These are phyloP conservation scores for Sphagnurus paluster DNA, from an alignment of 1,284 basidiomycete species.

Conservation along the genomic window DNA sequence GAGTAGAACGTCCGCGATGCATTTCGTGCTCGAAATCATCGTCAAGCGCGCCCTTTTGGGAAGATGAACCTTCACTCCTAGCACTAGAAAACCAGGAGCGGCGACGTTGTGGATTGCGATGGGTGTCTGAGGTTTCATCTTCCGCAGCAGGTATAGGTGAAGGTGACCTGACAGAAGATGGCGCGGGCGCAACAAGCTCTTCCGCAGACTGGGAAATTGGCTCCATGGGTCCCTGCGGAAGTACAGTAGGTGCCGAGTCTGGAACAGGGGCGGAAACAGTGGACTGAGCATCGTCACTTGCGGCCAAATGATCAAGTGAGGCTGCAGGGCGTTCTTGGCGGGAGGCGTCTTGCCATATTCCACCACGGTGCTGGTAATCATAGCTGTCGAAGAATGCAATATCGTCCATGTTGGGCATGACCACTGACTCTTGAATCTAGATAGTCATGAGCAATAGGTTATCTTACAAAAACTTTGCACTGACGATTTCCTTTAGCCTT, in stretches of 20 bases:
- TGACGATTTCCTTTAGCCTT: conserved; percentile 84
- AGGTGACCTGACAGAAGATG: conserved; percentile 1
- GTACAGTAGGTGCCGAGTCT: conserved; percentile 7
- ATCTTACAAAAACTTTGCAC: conserved; percentile 32
- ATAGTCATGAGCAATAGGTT: conserved; percentile 9
- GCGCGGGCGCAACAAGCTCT: conserved; percentile 8
- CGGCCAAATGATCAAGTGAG: conserved; percentile 19
- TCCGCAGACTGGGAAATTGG: conserved; percentile 20
- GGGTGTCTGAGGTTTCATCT: conserved; percentile 9
- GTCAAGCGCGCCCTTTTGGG: conserved; percentile 11
- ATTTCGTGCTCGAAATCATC: conserved; percentile 19
- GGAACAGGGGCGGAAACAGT: conserved; percentile 30
- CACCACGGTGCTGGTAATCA: conserved; percentile 71
- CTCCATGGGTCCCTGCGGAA: conserved; percentile 5
- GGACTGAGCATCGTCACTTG: conserved; percentile 28
- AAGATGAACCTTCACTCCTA: conserved; percentile 30
- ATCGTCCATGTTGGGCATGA: conserved; percentile 98
- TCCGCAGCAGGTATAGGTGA: conserved; percentile 5
- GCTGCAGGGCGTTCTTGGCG: conserved; percentile 41
- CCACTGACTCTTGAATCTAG: conserved; percentile 92
- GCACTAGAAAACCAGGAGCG: conserved; percentile 42
- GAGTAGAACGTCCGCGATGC: conserved; percentile 31
- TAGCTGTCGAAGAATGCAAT: conserved; percentile 91
- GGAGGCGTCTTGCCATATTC: conserved; percentile 85
- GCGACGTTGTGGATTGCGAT: conserved; percentile 20